Base-by-base conservation (phyloP, 345 rosid genomes). In the Populus pruinosa region DNA sequence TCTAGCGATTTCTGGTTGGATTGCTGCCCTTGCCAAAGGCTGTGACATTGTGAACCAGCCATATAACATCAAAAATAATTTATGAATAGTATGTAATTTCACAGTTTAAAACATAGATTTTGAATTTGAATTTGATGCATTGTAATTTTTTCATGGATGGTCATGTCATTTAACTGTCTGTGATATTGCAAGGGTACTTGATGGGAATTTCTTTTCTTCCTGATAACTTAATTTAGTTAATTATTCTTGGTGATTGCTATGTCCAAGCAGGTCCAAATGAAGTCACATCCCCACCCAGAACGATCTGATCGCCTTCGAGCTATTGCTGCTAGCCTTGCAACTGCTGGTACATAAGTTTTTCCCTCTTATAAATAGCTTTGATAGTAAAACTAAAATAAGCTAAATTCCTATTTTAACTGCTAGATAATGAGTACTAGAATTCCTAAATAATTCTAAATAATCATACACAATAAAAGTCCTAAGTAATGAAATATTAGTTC, bases 281-380 rank as follows among this genome's bases (percentile, higher is more conserved):
- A 92, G 86, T 85, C 97, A 50, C 96, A 88, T 72, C 99, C 97
- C 49, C 99, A 96, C 82, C 98, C 98, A 5, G 98, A 96, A 89
- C 90, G 99, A 88, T 93, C 98, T 41, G 93, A 96, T 81, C 94
- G 98, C 77, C 95, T 96, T 84, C 98, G 88, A 87, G 98, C 95
- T 87, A 92, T 96, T 83, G 93, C 94, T 78, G 94, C 98, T 75
- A 88, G 98, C 86, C 97, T 96, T 82, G 90, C 93, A 78, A 81
- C 91, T 81, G 97, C 99, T 79, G 99, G 98, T 93, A 91, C 70
- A 63, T 47, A 67, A 9, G 29, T 44, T 61, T 50, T 27, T 2
- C 12, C 35, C 39, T 38, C 75, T 17, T 38, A 9, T 41, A 44
- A 44, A 38, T 31, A 21, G 76, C n/a, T 18, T 29, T 17, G 74